phyloP scores from a whole-genome alignment of 169 alveolate species.

The Plasmodium cynomolgi region DNA sequence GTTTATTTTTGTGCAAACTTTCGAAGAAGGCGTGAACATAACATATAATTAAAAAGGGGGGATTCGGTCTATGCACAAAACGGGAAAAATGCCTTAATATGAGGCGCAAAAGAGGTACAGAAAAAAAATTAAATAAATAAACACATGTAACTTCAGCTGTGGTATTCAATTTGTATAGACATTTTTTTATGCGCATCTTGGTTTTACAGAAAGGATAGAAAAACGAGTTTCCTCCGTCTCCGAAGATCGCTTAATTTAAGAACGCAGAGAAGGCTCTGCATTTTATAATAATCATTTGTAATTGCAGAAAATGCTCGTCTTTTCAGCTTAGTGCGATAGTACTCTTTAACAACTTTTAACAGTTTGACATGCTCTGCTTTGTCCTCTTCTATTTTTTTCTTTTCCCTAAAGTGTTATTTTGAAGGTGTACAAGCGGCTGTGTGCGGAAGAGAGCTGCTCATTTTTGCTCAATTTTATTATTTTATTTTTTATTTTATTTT shows the following conservation, averaged over 20 bases:
- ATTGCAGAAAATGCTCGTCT: slow-evolving; percentile 34
- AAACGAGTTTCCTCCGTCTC: slow-evolving; percentile 45
- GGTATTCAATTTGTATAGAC: not conserved
- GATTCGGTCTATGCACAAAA: not conserved
- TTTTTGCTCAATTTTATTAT: not conserved
- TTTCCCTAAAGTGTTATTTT: slow-evolving; percentile 19
- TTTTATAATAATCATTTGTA: slow-evolving; percentile 43
- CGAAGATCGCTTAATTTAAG: slow-evolving; percentile 37
- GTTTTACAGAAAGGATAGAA: slow-evolving; percentile 35
- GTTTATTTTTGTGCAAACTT: not conserved
- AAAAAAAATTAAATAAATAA: not conserved
- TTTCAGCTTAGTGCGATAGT: slow-evolving; percentile 28
- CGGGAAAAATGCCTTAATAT: not conserved
- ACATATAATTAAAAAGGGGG: not conserved
- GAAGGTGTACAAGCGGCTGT: not conserved
- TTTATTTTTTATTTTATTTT: not conserved
- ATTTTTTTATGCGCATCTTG: not conserved
- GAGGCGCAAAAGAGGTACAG: not conserved
- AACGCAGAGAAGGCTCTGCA: slow-evolving; percentile 38
- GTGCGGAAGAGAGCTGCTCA: not conserved
- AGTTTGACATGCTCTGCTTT: slow-evolving; percentile 37
- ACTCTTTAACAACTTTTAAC: slow-evolving; percentile 43
- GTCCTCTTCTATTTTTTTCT: slow-evolving; percentile 49
- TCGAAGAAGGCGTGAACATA: not conserved
- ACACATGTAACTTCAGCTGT: not conserved